Evolutionary conservation across 371 early-diverging fungal species (phyloP), one percentile per base, ranked within the genome.

Genomic region (Chytridium lagenaria): DNA sequence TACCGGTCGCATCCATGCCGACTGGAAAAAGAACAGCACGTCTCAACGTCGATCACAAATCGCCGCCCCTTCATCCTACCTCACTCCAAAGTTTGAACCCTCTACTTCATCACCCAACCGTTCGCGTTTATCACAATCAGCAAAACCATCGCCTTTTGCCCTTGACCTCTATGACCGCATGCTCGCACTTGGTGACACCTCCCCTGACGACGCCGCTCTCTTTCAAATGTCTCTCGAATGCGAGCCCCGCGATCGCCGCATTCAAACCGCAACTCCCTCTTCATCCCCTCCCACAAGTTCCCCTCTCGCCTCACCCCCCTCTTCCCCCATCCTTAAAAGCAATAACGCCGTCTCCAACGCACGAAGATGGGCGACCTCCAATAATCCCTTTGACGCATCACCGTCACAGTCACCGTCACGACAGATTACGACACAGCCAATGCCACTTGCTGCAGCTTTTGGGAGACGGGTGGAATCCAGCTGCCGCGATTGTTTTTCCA

Each of bases 161-260:
- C 12, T 19, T 12, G 19, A 12, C 12, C 44, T 44, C 12, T 44
- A 44, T 19, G 44, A 7, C 7, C 7, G 44, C 19, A 44, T 44
- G 44, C 44, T 44, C 44, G 44, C 12, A 7, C 7, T 44, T 7
- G 44, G 44, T 19, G 44, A 44, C 19, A 44, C 19, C 44, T 7
- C 44, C 19, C 44, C 44, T 7, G 26, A 23, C 30, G 57, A 57
- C 57, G 57, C 15, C 26, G 30, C 7, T 10, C 57, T 57, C 15
- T 57, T 57, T 26, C 22, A 57, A 22, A 57, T 57, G 57, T 57
- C 57, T 22, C 22, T 57, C 23, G 57, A 57, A 30, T 57, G 57
- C 30, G 57, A 57, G 26, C 57, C 57, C 10, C 44, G 44, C 44
- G 12, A 44, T 12, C 7, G 19, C 7, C 12, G 44, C 44, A 44